Conservation (phyloP, 441 rosid species). For the Gossypium schwendimanii region DNA sequence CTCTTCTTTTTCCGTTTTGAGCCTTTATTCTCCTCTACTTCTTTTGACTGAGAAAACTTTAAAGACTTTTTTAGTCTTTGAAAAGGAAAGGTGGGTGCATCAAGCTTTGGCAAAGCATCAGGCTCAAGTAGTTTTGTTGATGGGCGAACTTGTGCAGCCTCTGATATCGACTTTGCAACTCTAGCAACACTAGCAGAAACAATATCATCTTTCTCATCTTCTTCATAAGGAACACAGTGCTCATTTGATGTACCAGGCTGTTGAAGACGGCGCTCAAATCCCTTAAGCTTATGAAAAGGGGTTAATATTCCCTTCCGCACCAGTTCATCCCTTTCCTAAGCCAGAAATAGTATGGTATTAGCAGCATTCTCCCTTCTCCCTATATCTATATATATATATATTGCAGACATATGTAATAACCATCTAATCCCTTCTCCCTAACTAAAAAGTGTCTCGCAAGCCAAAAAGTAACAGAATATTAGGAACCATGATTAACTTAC, state of each 20-base stretch:
- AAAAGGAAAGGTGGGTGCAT: conserved; percentile 67
- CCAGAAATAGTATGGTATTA: conserved; percentile 24
- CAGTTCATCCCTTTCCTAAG: conserved; percentile 93
- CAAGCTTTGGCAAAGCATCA: conserved; percentile 74
- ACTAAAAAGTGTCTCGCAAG: conserved; percentile 10
- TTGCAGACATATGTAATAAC: neutral
- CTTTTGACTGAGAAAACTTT: conserved; percentile 38
- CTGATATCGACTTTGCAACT: conserved; percentile 50
- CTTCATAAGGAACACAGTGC: conserved; percentile 29
- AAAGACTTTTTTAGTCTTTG: conserved; percentile 59
- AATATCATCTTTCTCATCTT: conserved; percentile 33
- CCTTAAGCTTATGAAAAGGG: conserved; percentile 89
- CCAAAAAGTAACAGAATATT: neutral
- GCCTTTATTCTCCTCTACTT: conserved; percentile 33
- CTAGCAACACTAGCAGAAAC: conserved; percentile 51
- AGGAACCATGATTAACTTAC: conserved; percentile 35
- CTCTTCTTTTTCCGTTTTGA: conserved; percentile 51
- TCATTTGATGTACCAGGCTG: conserved; percentile 44
- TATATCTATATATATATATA: neutral
- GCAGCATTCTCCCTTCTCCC: conserved; percentile 1
- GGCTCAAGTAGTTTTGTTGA: conserved; percentile 70
- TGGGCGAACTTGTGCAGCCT: conserved; percentile 80
- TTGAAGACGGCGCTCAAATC: conserved; percentile 82
- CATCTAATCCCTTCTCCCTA: conserved; percentile 1
- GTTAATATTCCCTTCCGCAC: conserved; percentile 91